These are phyloP conservation scores for Chaetoceros muelleri DNA, from an alignment of 108 stramenopile genomes.

Conservation along the genomic window DNA sequence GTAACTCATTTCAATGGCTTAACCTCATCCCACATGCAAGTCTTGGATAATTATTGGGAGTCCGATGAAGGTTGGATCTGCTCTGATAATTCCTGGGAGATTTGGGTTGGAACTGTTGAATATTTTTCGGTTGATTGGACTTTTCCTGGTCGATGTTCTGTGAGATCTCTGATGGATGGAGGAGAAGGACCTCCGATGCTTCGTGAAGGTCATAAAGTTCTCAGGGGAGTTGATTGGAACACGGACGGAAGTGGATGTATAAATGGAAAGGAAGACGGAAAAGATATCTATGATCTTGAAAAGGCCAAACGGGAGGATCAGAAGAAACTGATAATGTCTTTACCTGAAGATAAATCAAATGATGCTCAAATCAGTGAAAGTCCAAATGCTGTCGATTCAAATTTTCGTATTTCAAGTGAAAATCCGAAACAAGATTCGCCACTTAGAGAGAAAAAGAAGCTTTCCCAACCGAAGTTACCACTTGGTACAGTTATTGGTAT, in stretches of 20 bases:
- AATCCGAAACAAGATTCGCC: not conserved
- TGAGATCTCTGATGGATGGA: conserved; percentile 71
- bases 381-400: conserved; percentile 3
- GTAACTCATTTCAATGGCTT: not conserved
- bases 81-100: conserved; percentile 49
- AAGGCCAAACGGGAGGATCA: conserved; percentile 46
- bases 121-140: conserved; percentile 60
- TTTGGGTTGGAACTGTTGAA: conserved; percentile 53
- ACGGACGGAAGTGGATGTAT: conserved; percentile 4
- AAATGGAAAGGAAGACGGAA: conserved; percentile 53
- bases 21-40: not conserved
- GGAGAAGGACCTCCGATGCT: conserved; percentile 83
- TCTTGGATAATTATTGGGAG: conserved; percentile 34
- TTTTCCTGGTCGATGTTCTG: conserved; percentile 45
- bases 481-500: conserved; percentile 71
- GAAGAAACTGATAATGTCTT: conserved; percentile 15
- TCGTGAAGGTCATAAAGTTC: conserved; percentile 55
- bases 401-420: not conserved
- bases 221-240: conserved; percentile 68
- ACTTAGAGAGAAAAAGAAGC: conserved; percentile 41
- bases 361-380: conserved; percentile 17
- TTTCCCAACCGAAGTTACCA: conserved; percentile 55
- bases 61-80: conserved; percentile 57
- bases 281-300: conserved; percentile 56
- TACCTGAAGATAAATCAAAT: conserved; percentile 9